These are phyloP conservation scores for Pontederia crassipes DNA, from an alignment of 176 grass and related monocot genomes.

Conservation along the genomic window DNA sequence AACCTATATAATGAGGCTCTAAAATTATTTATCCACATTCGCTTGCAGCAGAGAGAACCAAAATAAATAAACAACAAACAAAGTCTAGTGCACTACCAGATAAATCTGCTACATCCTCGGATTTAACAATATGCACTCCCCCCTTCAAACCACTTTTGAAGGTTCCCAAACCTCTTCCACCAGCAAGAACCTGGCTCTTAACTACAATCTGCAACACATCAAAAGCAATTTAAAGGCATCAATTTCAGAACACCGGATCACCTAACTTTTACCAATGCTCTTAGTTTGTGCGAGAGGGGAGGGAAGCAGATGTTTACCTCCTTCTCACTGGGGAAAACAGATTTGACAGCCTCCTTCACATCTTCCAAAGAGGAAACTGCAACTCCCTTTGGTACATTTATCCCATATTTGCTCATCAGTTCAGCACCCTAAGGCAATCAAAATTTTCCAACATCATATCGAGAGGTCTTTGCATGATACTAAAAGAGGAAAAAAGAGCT, in stretches of 20 bases:
- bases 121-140: constrained; percentile 97
- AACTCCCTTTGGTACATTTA: constrained; percentile 81
- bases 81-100: constrained; percentile 30
- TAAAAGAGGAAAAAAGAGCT: too few relatives aligned
- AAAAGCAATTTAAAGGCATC: not conserved
- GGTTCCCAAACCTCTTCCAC: constrained; percentile 87
- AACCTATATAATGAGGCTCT: too few relatives aligned
- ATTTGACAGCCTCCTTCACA: constrained; percentile 53
- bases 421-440: constrained; percentile 57
- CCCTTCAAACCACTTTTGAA: constrained; percentile 97
- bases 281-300: too few relatives aligned
- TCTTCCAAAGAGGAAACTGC: constrained; percentile 57
- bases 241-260: too few relatives aligned
- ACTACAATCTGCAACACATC: constrained; percentile 67
- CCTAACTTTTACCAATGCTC: too few relatives aligned
- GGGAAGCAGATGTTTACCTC: constrained; percentile 47
- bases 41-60: too few relatives aligned
- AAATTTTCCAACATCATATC: too few relatives aligned
- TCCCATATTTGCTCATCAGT: constrained; percentile 87
- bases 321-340: constrained; percentile 62
- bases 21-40: too few relatives aligned
- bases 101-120: constrained; percentile 62
- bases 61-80: constrained; percentile 7
- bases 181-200: constrained; percentile 98
- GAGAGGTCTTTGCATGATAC: too few relatives aligned